Evolutionary conservation across 2,329 filamentous ascomycete genomes (phyloP).

Genomic region (Pseudodiploospora longispora): DNA sequence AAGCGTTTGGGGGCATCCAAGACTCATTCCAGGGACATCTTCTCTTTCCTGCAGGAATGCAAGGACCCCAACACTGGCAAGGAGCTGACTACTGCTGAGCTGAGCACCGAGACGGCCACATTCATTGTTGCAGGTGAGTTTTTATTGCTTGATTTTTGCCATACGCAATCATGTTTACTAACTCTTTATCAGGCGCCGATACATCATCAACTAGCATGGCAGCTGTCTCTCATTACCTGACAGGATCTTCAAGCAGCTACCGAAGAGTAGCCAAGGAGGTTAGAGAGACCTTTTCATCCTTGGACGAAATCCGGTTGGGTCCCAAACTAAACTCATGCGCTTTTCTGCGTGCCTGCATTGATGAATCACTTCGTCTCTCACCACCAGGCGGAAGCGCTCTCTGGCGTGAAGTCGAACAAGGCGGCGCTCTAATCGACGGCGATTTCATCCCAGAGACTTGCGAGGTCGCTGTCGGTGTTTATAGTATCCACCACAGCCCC

Average conservation of each 20-base stretch:
- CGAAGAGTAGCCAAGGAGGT: constrained; percentile 23
- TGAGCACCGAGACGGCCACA: constrained; percentile 34
- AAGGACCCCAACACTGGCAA: constrained; percentile 37
- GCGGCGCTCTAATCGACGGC: constrained; percentile 10
- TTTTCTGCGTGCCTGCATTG: constrained; percentile 35
- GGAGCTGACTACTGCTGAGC: constrained; percentile 31
- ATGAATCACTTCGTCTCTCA: constrained; percentile 16
- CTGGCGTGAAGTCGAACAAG: constrained; percentile 10
- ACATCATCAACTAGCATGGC: constrained; percentile 31
- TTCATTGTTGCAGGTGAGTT: constrained; percentile 20
- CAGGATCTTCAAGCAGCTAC: constrained; percentile 20
- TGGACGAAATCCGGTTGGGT: constrained; percentile 27
- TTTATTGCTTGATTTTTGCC: background rate
- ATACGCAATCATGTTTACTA: too few species aligned
- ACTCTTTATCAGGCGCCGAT: constrained; percentile 21
- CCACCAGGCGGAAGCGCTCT: constrained; percentile 8
- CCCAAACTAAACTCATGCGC: constrained; percentile 22
- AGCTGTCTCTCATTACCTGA: constrained; percentile 31
- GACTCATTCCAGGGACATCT: constrained; percentile 35
- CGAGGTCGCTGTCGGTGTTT: constrained; percentile 13
- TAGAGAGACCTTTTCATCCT: constrained; percentile 18
- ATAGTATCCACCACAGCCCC: constrained; percentile 12
- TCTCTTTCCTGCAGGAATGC: constrained; percentile 37
- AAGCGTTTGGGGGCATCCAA: constrained; percentile 4
- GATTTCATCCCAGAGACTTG: constrained; percentile 8